A percentile compares a stretch with the other conserved stretches of the same genome.
These are phyloP conservation scores for Candida khao-thaluensis DNA, from an alignment of 805 yeast species.

Conservation along the genomic window DNA sequence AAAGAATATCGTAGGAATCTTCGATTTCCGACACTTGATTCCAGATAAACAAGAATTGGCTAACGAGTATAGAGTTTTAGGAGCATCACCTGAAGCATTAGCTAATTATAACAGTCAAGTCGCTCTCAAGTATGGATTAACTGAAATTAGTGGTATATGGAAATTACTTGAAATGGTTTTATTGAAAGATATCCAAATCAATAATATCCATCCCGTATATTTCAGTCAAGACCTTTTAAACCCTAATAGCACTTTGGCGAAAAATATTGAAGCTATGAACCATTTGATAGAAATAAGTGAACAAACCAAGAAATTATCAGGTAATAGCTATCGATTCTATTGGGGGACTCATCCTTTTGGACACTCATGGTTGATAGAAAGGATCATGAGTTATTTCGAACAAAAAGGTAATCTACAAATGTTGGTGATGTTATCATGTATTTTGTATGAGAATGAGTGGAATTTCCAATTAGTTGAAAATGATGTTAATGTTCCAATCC, in stretches of 20 bases:
- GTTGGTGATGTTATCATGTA: constrained; percentile 85
- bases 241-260: constrained; percentile 11
- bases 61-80: constrained; percentile 60
- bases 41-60: constrained; percentile 78
- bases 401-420: constrained; percentile 70
- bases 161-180: constrained; percentile 50
- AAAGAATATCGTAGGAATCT: constrained; percentile 56
- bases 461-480: constrained; percentile 17
- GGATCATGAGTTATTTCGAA: constrained; percentile 65
- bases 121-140: constrained; percentile 60
- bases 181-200: constrained; percentile 39
- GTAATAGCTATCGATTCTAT: constrained; percentile 36
- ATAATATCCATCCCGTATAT: constrained; percentile 15
- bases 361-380: constrained; percentile 58
- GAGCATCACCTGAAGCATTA: constrained; percentile 60
- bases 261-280: constrained; percentile 14
- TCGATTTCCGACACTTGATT: constrained; percentile 65
- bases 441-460: constrained; percentile 49
- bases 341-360: constrained; percentile 90
- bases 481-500: constrained; percentile 40
- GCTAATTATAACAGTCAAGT: constrained; percentile 71
- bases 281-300: constrained; percentile 12
- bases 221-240: constrained; percentile 7
- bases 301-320: constrained; percentile 12
- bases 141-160: constrained; percentile 76